phyloP scores from a whole-genome alignment of 2,329 filamentous ascomycete species.

The Venturia carpophila region DNA sequence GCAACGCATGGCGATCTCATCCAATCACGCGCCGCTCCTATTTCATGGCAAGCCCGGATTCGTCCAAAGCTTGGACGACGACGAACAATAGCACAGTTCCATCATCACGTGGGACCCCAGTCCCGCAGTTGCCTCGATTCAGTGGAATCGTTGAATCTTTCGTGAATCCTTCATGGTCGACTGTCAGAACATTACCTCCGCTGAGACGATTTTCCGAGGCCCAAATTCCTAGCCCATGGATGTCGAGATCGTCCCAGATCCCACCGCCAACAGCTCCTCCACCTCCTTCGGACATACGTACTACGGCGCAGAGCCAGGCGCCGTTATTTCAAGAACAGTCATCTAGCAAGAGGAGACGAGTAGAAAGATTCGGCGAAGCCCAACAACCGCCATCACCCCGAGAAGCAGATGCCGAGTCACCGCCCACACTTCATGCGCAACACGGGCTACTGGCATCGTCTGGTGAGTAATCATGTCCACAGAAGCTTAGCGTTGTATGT shows the following conservation, averaged over 20 bases:
- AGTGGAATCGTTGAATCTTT: neutral
- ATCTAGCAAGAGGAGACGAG: neutral
- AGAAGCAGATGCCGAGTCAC: slow-evolving; percentile 5
- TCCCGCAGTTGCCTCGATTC: neutral
- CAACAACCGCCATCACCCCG: neutral
- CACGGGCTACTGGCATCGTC: neutral
- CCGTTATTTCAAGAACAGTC: neutral
- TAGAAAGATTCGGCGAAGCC: neutral
- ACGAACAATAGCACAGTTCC: neutral
- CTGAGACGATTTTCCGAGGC: slow-evolving; percentile 5
- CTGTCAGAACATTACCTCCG: slow-evolving; percentile 3
- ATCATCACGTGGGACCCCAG: neutral
- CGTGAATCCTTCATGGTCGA: neutral
- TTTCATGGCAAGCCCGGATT: neutral
- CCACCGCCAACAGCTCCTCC: neutral
- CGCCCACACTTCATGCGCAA: slow-evolving; percentile 1
- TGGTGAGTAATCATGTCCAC: slow-evolving; percentile 6
- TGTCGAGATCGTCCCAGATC: neutral
- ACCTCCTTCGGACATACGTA: neutral
- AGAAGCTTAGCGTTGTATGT: neutral
- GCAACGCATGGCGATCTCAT: slow-evolving; percentile 7
- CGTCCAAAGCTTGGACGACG: slow-evolving; percentile 5
- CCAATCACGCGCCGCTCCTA: neutral
- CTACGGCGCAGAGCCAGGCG: neutral
- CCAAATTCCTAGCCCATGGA: neutral